These are phyloP conservation scores for Aspergillus incahuasiensis DNA, from an alignment of 495 filamentous ascomycete species.

Conservation along the genomic window DNA sequence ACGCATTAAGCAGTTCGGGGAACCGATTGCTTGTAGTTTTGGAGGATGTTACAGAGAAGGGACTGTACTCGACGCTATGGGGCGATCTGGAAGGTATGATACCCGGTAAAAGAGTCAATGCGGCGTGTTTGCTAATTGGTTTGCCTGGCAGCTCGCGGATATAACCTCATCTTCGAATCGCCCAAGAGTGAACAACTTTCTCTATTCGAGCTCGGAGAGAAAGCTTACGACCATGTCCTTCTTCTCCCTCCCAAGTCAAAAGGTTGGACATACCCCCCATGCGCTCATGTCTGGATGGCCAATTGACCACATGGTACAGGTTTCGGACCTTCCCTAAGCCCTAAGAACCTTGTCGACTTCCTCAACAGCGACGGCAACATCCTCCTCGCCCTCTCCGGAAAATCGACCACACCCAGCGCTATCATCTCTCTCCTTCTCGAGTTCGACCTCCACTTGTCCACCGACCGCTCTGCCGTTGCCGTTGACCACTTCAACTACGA, in stretches of 20 bases:
- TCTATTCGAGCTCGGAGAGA: slow-evolving; percentile 83
- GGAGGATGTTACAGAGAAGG: slow-evolving; percentile 76
- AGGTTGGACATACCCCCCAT: slow-evolving; percentile 45
- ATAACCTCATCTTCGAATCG: slow-evolving; percentile 71
- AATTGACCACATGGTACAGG: slow-evolving; percentile 48
- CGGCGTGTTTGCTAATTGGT: slow-evolving; percentile 12
- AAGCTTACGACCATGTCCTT: slow-evolving; percentile 83
- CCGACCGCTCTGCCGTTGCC: slow-evolving; percentile 73
- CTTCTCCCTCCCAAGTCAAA: slow-evolving; percentile 85
- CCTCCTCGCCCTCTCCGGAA: slow-evolving; percentile 77
- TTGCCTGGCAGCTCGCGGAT: slow-evolving; percentile 65
- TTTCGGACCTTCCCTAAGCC: slow-evolving; percentile 81
- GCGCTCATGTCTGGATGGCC: background rate
- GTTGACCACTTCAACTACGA: slow-evolving; percentile 98
- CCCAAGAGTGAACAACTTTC: slow-evolving; percentile 79
- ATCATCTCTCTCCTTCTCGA: slow-evolving; percentile 84
- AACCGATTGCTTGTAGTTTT: slow-evolving; percentile 79
- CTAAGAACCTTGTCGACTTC: slow-evolving; percentile 84
- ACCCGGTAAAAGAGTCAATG: background rate
- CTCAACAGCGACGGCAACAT: slow-evolving; percentile 89
- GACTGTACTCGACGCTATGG: slow-evolving; percentile 76
- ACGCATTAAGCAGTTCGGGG: slow-evolving; percentile 76
- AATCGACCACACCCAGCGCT: slow-evolving; percentile 65
- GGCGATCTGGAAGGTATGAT: slow-evolving; percentile 70
- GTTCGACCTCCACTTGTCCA: slow-evolving; percentile 84